phyloP scores from a whole-genome alignment of 495 filamentous ascomycete genomes.

The Penicillium chermesinum region DNA sequence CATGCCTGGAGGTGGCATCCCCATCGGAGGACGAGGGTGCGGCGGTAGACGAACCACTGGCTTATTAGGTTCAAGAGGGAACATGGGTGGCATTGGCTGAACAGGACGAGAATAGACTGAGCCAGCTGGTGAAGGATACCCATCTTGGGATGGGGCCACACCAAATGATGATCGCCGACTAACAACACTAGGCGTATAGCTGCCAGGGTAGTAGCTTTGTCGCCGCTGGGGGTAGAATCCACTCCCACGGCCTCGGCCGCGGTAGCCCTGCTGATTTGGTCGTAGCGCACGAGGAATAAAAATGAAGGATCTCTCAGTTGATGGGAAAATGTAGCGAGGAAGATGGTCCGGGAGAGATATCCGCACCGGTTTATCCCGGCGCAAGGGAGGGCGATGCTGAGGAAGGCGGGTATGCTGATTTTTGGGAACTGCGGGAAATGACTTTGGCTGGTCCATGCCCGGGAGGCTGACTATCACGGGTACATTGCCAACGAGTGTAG shows the following conservation, averaged over 20 bases:
- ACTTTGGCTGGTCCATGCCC: conserved; percentile 64
- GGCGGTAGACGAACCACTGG: conserved; percentile 87
- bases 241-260: conserved; percentile 62
- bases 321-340: conserved; percentile 85
- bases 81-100: conserved; percentile 36
- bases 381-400: conserved; percentile 88
- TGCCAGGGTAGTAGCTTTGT: conserved; percentile 74
- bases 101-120: conserved; percentile 61
- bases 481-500: conserved; percentile 66
- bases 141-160: conserved; percentile 66
- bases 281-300: conserved; percentile 94
- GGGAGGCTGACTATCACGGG: conserved; percentile 76
- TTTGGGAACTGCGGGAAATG: conserved; percentile 66
- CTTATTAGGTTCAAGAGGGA: conserved; percentile 53
- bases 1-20: conserved; percentile 22
- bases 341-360: conserved; percentile 78
- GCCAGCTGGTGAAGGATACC: conserved; percentile 68
- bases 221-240: conserved; percentile 68
- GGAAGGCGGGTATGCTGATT: conserved; percentile 89
- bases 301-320: conserved; percentile 86
- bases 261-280: conserved; percentile 82
- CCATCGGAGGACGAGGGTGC: conserved; percentile 39
- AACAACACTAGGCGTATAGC: conserved; percentile 78
- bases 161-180: conserved; percentile 89
- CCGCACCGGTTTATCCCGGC: conserved; percentile 93